A percentile compares a stretch with the other conserved stretches of the same genome.
These are phyloP conservation scores for Colletotrichum musae DNA, from an alignment of 2,329 filamentous ascomycete genomes.

Conservation along the genomic window DNA sequence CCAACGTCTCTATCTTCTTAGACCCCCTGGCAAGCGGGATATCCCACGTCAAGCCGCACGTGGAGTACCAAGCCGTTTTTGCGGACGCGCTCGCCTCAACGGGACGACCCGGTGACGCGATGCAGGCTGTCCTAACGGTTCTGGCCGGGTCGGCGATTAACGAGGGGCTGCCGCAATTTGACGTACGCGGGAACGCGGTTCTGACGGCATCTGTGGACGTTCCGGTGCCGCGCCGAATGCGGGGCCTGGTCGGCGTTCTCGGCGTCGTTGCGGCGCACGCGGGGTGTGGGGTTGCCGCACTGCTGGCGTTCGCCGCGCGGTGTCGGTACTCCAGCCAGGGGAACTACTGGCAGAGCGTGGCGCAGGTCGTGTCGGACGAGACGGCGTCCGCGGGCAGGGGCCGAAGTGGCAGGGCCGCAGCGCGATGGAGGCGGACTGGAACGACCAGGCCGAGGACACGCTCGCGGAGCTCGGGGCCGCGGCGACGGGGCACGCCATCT, in stretches of 20 bases:
- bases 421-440: conserved; percentile 48
- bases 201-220: conserved; percentile 4
- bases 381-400: conserved; percentile 28
- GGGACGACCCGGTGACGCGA: conserved; percentile 40
- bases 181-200: conserved; percentile 17
- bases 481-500: conserved; percentile 40
- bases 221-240: not conserved
- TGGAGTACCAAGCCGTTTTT: conserved; percentile 43
- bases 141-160: conserved; percentile 42
- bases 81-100: conserved; percentile 41
- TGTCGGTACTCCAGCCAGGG: conserved; percentile 44
- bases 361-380: conserved; percentile 45
- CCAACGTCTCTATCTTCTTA: conserved; percentile 40
- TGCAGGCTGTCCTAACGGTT: conserved; percentile 42
- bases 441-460: conserved; percentile 47
- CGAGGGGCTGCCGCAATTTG: conserved; percentile 39
- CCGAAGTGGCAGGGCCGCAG: conserved; percentile 27
- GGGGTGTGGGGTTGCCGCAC: conserved; percentile 37
- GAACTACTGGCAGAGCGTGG: conserved; percentile 44
- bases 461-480: conserved; percentile 46
- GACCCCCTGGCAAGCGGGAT: conserved; percentile 39
- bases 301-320: conserved; percentile 39
- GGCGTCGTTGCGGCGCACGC: conserved; percentile 28
- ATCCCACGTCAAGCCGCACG: conserved; percentile 41
- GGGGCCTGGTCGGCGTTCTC: conserved; percentile 1